Evolutionary conservation across 2,329 filamentous ascomycete species (phyloP), one percentile per base, ranked within the genome.

Genomic region (Cryphonectria nitschkei): DNA sequence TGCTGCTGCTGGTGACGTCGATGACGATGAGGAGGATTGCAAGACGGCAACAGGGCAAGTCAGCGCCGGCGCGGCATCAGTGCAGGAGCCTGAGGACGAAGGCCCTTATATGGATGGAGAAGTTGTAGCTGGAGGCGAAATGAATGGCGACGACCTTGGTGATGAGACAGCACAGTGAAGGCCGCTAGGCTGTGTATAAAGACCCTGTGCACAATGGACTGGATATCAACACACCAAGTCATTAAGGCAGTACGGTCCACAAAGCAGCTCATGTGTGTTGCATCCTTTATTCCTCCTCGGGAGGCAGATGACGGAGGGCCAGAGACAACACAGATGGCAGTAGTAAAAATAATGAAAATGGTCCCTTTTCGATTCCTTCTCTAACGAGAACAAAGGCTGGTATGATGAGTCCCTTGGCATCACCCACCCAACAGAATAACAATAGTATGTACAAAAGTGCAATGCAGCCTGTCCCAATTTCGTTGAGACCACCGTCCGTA

Each of bases 391-490:
- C 50, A 70, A 67, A 58, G 67, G 67, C 67, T 71, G 65, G 70
- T 69, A 50, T 50, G 46, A 19, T 9, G 2, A 69, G 32, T 58
- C 26, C 54, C 52, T 61, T 39, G 54, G 62, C 67, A 52, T 52
- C 34, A 32, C 60, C 46, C 41, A 68, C 68, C 70, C 70, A 72
- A 73, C 67, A 72, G 61, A 65, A 64, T 65, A 69, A 69, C 70
- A 70, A 65, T 43, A 46, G 8, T 73, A 73, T 72, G 72, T 73
- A 73, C 72, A 73, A 62, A 58, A 58, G 61, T 70, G 62, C 70
- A 65, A 72, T 70, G 68, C 66, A 68, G 58, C 46, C 63, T 64
- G 67, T 68, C 68, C 68, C 58, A 70, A 62, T 46, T 64, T 63
- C 66, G 37, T 64, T 16, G 41, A 39, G 58, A 58, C 52, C 54